Evolutionary conservation across 176 grass and related monocot species (phyloP).

Genomic region (Zea luxurians): DNA sequence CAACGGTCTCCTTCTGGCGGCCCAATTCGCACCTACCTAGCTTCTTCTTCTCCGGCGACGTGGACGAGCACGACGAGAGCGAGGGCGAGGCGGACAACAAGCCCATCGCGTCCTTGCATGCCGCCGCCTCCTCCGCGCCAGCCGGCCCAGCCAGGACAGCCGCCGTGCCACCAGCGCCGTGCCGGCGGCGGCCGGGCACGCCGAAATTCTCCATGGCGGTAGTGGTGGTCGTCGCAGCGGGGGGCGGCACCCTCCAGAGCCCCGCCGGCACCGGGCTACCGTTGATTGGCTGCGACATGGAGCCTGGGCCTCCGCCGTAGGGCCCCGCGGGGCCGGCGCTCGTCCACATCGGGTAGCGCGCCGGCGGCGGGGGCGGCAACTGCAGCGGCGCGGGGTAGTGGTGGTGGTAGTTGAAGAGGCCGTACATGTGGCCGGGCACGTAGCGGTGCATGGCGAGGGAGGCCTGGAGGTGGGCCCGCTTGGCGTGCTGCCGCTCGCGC

Average conservation of each 20-base stretch:
- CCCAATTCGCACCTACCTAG: constrained; percentile 66
- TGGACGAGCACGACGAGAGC: constrained; percentile 59
- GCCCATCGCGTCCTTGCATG: constrained; percentile 47
- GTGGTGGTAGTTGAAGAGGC: constrained; percentile 61
- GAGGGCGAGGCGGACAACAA: constrained; percentile 53
- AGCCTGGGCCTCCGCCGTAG: constrained; percentile 39
- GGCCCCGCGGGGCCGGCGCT: constrained; percentile 24
- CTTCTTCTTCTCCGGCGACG: constrained; percentile 58
- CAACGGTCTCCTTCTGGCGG: constrained; percentile 57
- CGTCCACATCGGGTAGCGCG: constrained; percentile 76
- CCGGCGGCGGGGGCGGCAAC: constrained; percentile 35
- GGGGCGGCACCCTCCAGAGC: constrained; percentile 48
- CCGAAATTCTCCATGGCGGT: constrained; percentile 41
- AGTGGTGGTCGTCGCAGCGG: neutral
- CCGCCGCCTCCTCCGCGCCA: neutral
- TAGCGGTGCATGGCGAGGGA: constrained; percentile 74
- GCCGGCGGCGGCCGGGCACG: neutral
- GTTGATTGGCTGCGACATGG: constrained; percentile 74
- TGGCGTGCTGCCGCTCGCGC: constrained; percentile 94
- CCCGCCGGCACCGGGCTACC: constrained; percentile 60
- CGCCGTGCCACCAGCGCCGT: constrained; percentile 10
- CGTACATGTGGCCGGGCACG: constrained; percentile 66
- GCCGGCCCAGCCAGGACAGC: constrained; percentile 15
- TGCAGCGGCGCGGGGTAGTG: neutral
- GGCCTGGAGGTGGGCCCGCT: constrained; percentile 82